Evolutionary conservation across 306 rosid species (phyloP), one percentile per base, ranked within the genome.

Genomic region (Macrotyloma uniflorum): DNA sequence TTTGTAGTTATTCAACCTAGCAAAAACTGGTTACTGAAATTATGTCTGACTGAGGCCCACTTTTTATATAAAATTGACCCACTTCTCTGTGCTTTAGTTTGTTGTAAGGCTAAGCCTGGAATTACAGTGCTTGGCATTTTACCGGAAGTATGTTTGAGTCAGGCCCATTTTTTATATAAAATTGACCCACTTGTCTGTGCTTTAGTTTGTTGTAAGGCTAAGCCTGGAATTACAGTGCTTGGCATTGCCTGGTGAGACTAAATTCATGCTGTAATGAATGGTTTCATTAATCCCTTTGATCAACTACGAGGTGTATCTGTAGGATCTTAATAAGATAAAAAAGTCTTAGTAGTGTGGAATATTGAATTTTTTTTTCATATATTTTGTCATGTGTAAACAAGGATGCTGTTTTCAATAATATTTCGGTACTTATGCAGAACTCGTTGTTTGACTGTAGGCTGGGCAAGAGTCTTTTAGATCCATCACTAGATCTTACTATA

Each of bases 381-480:
- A 10, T 68, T 26, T 26, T 81, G 18, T 59, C 50, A 46, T 49
- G 40, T 61, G 32, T 4, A 5, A 19, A 2, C 15, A 42, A 42
- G 43, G 28, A 40, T 58, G 16, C 59, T 36, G 57, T 58, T 59
- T 76, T 54, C 19, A 22, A 23, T 42, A 77, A 45, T 57, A 58
- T 57, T 43, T 74, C 38, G 13, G 32, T 72, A 72, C 79, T 82
- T 76, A 82, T 46, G 67, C n/a, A 43, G 76, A 69, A 42, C 61
- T 5, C 1, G 7, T 59, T 50, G 63, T 78, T 83, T 59, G 78
- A 40, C 62, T 87, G 79, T 88, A 94, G 98, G 98, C 98, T 67
- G 98, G 98, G 79, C 98, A 94, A 89, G 98, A 94, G 79, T 92
- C 98, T 18, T 94, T 94, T 90, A 88, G 98, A 83, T 94, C 98